Evolutionary conservation across 805 yeast genomes (phyloP).

Genomic region (Starmerella etchellsii): DNA sequence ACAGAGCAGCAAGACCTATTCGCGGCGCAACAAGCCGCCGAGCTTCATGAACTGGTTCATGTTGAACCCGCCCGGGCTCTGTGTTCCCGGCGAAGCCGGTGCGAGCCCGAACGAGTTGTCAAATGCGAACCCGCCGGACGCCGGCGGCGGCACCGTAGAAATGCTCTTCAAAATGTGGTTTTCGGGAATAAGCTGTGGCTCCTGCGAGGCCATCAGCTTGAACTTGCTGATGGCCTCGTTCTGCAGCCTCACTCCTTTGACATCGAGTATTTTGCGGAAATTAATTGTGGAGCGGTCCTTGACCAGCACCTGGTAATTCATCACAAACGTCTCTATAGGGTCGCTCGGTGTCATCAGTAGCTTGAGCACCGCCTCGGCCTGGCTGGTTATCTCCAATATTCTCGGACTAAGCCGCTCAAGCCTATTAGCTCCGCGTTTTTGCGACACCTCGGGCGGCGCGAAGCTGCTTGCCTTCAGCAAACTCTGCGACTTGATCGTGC

Average conservation of each 20-base stretch:
- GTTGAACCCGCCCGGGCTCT: conserved; percentile 1
- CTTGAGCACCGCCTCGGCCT: conserved; percentile 53
- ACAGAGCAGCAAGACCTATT: neutral
- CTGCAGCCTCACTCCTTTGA: conserved; percentile 40
- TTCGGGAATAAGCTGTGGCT: conserved; percentile 12
- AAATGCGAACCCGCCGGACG: neutral
- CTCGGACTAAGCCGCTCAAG: conserved; percentile 12
- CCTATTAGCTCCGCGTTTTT: conserved; percentile 24
- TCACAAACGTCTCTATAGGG: conserved; percentile 54
- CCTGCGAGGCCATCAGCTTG: conserved; percentile 16
- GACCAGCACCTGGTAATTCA: conserved; percentile 50
- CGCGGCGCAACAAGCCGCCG: conserved; percentile 1
- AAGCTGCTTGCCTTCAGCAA: conserved; percentile 28
- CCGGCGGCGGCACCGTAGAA: conserved; percentile 12
- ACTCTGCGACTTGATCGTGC: conserved; percentile 41
- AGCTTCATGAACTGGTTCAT: conserved; percentile 1
- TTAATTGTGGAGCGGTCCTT: conserved; percentile 52
- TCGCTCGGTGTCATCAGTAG: conserved; percentile 48
- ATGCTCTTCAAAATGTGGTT: conserved; percentile 14
- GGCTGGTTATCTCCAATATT: conserved; percentile 17
- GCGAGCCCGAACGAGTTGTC: neutral
- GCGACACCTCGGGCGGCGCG: conserved; percentile 28
- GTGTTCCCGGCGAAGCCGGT: neutral
- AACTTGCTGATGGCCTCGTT: conserved; percentile 18
- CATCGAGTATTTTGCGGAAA: conserved; percentile 48